Base-by-base conservation (phyloP, 345 rosid genomes). In the Syzygium grande region DNA sequence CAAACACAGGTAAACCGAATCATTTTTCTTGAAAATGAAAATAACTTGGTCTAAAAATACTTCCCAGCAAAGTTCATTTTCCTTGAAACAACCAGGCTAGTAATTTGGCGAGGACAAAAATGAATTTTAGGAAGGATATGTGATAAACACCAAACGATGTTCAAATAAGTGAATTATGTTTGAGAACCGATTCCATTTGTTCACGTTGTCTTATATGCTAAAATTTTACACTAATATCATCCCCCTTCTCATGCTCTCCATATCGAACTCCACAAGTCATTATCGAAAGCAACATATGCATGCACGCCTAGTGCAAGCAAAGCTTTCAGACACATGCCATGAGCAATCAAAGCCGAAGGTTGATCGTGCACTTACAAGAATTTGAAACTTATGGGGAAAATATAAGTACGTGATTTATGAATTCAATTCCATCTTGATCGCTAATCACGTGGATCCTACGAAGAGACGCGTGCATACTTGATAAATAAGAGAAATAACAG, bases 311-410 rank as follows among this genome's bases (percentile, higher is more conserved):
- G 61, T 56, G 1, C 12, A 2, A 56, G n/a, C 61, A 22, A 22
- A 22, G 61, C 61, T 22, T 56, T 56, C 23, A 10, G n/a, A 56
- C 61, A 9, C 0, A 5, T 56, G 61, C 27, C 61, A 9, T 9
- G 12, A 56, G n/a, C 27, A 56, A 22, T 56, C 12, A 9, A 56
- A 27, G 23, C 2, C n/a, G 4, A 56, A 56, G 12, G 59, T 22
- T 1, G 59, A 55, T 11, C 0, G 1, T 56, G 23, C 5, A 56
- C 12, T 9, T 5, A 56, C 0, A 56, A 56, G 1, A 11, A 56
- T 56, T 56, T 12, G 10, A 56, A 56, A 1, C 46, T 56, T 56
- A 22, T 9, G 12, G 13, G 8, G 3, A 55, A 56, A 56, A 55
- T 0, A 22, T 21, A 55, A 55, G 0, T 22, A 9, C 1, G 2